Percentiles rank a stretch among this genome's conserved stretches.
Evolutionary conservation across 176 grass and related monocot species (phyloP).

Genomic region (Zea luxurians): DNA sequence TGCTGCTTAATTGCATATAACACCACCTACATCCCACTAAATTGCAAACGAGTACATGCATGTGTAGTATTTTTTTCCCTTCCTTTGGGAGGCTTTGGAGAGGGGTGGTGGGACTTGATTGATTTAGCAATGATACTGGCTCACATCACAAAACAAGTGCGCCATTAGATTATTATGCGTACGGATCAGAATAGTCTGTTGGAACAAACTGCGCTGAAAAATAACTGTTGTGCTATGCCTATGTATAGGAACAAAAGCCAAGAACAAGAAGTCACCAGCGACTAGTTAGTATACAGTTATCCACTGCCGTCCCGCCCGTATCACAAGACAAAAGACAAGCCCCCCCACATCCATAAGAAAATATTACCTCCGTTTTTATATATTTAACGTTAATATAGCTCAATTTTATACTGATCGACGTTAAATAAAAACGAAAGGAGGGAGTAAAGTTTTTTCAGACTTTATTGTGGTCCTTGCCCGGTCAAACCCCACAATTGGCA

Average conservation of each 20-base stretch:
- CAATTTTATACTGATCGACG: no score
- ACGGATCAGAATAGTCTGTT: not conserved
- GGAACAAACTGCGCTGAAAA: not conserved
- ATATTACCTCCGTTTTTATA: no score
- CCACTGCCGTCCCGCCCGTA: conserved; percentile 17
- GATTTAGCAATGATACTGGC: not conserved
- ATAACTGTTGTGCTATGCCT: fast-evolving
- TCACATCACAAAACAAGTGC: not conserved
- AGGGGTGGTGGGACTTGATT: not conserved
- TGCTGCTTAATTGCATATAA: not conserved
- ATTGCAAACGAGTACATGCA: not conserved
- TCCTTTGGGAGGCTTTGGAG: fast-evolving
- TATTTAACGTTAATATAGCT: no score
- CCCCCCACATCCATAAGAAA: no score
- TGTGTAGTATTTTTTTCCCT: not conserved
- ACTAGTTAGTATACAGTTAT: not conserved
- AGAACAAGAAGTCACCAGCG: not conserved
- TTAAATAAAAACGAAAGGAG: no score
- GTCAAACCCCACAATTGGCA: not conserved
- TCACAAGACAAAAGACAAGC: not conserved
- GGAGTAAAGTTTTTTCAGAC: not conserved
- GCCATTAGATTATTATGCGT: not conserved
- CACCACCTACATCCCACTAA: not conserved
- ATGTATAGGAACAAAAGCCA: not conserved
- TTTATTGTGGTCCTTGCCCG: not conserved